A percentile compares a stretch with the other conserved stretches of the same genome.
phyloP scores from a whole-genome alignment of 306 rosid genomes.

The Citrullus amarus region DNA sequence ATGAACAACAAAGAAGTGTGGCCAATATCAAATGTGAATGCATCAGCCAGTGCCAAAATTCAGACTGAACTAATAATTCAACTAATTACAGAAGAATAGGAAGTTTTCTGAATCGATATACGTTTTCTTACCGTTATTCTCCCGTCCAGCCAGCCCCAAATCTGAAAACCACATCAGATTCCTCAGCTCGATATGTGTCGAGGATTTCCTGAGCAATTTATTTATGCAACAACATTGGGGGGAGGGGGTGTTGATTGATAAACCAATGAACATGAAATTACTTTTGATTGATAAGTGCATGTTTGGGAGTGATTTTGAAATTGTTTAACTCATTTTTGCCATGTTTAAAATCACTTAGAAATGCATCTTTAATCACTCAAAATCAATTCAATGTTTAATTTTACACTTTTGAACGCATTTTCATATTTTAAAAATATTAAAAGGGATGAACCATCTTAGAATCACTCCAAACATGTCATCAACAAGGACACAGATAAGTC shows the following conservation, averaged over 20 bases:
- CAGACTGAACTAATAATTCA: background rate
- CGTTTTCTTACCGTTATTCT: background rate
- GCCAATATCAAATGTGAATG: background rate
- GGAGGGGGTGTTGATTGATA: background rate
- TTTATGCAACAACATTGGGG: background rate
- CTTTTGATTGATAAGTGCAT: background rate
- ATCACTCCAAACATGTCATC: background rate
- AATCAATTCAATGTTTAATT: too few species aligned
- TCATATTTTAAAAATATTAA: too few species aligned
- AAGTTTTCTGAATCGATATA: background rate
- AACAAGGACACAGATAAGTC: background rate
- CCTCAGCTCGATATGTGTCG: background rate
- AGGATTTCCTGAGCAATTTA: background rate
- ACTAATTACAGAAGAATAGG: background rate
- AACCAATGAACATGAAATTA: background rate
- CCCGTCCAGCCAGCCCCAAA: background rate
- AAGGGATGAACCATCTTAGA: too few species aligned
- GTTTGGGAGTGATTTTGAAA: too few species aligned
- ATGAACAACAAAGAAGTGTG: background rate
- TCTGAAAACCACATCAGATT: background rate
- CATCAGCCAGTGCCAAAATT: background rate
- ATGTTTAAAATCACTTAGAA: too few species aligned
- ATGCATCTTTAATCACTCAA: too few species aligned
- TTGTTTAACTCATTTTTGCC: too few species aligned
- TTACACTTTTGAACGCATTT: too few species aligned